Percentiles rank a stretch among this genome's conserved stretches.
Evolutionary conservation across 164 flowering plant species (phyloP).

Genomic region (Taxillus chinensis): DNA sequence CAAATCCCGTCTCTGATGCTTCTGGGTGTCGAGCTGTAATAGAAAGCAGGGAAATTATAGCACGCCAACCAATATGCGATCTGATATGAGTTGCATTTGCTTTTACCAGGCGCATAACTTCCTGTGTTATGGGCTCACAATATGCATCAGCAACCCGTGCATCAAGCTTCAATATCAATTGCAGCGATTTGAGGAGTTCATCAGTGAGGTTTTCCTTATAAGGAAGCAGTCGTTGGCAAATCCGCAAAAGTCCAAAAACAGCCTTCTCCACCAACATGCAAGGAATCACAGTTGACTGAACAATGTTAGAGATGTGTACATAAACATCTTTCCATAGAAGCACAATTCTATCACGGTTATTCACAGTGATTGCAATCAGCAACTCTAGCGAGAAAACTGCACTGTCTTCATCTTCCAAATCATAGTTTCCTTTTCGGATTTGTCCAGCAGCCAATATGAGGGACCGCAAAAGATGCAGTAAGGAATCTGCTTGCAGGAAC

Average conservation of each 20-base stretch:
- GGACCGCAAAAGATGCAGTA: not conserved
- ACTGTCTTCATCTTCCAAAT: slow-evolving; percentile 32
- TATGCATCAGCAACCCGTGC: slow-evolving; percentile 41
- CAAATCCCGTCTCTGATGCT: slow-evolving; percentile 38
- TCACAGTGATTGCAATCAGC: slow-evolving; percentile 31
- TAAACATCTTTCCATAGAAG: slow-evolving; percentile 35
- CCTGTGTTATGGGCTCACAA: slow-evolving; percentile 36
- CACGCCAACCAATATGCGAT: slow-evolving; percentile 34
- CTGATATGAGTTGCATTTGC: slow-evolving; percentile 31
- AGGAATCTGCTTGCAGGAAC: not conserved
- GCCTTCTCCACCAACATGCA: slow-evolving; percentile 36
- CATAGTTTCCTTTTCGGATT: not conserved
- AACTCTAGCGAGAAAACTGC: slow-evolving; percentile 34
- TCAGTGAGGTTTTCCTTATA: slow-evolving; percentile 31
- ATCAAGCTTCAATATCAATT: slow-evolving; percentile 29
- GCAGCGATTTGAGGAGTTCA: slow-evolving; percentile 31
- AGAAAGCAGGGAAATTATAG: slow-evolving; percentile 28
- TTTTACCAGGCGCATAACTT: slow-evolving; percentile 30
- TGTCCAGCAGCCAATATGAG: not conserved
- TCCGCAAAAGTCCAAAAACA: slow-evolving; percentile 32
- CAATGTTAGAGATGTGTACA: slow-evolving; percentile 29
- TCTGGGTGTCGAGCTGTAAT: slow-evolving; percentile 39
- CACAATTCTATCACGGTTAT: slow-evolving; percentile 31
- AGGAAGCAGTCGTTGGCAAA: slow-evolving; percentile 33
- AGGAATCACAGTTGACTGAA: slow-evolving; percentile 33